Conservation (phyloP, 345 rosid genomes). For the Eucalyptus brandiana region DNA sequence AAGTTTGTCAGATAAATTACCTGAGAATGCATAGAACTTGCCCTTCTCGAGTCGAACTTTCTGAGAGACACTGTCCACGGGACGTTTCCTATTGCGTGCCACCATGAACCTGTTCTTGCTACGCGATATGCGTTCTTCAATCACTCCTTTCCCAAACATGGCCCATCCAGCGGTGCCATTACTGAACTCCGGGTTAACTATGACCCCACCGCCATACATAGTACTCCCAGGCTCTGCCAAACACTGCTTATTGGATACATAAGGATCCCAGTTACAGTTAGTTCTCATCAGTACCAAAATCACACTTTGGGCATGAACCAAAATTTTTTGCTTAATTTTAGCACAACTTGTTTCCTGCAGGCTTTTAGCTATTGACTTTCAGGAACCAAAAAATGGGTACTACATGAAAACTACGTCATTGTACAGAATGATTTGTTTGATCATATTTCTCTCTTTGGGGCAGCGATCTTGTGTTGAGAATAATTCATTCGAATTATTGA, state of each 20-base stretch:
- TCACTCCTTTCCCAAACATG: conserved; percentile 11
- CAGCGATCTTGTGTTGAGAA: too few species aligned
- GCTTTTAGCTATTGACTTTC: too few species aligned
- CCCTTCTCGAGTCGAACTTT: too few species aligned
- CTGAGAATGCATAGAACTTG: too few species aligned
- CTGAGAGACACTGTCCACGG: too few species aligned
- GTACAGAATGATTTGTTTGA: too few species aligned
- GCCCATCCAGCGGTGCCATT: conserved; percentile 25
- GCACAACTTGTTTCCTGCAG: too few species aligned
- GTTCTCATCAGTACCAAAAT: background rate
- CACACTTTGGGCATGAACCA: background rate
- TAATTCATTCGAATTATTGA: too few species aligned
- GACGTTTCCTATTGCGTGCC: conserved; percentile 1
- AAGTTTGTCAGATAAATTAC: too few species aligned
- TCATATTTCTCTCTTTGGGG: too few species aligned
- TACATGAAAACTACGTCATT: too few species aligned
- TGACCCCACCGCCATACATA: conserved; percentile 36
- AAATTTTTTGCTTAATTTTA: background rate
- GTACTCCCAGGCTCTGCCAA: conserved; percentile 32
- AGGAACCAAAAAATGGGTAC: too few species aligned
- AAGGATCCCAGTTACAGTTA: background rate
- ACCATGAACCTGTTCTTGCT: conserved; percentile 16
- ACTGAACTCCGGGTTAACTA: conserved; percentile 27
- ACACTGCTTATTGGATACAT: conserved; percentile 25
- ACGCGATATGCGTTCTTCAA: conserved; percentile 4